Conservation (phyloP, 129 eudicot genomes). For the Calendula officinalis region DNA sequence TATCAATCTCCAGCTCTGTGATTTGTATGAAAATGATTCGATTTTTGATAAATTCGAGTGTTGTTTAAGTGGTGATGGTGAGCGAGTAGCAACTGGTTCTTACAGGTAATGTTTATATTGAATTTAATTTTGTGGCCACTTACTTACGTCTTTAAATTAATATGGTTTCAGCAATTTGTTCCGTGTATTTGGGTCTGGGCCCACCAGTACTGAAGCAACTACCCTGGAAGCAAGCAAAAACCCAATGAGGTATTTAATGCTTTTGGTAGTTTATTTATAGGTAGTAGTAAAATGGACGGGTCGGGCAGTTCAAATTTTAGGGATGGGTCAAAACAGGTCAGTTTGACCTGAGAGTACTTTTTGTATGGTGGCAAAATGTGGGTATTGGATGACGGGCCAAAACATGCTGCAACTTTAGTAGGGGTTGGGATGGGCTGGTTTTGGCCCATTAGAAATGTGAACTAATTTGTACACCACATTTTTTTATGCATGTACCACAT, state of each 20-base stretch:
- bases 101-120: constrained; percentile 55
- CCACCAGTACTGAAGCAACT: constrained; percentile 79
- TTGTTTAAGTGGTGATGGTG: constrained; percentile 97
- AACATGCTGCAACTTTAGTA: too few species aligned
- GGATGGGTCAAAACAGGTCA: background rate
- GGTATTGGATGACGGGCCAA: too few species aligned
- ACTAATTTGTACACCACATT: too few species aligned
- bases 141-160: background rate
- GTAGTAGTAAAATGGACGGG: background rate
- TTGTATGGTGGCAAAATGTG: constrained; percentile 5
- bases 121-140: background rate
- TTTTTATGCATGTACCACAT: too few species aligned
- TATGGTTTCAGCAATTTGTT: constrained; percentile 70
- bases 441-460: too few species aligned
- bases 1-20: constrained; percentile 70
- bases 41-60: constrained; percentile 97
- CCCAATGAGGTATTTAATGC: constrained; percentile 75
- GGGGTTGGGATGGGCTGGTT: too few species aligned
- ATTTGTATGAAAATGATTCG: constrained; percentile 93
- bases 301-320: background rate
- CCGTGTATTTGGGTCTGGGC: constrained; percentile 79
- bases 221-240: constrained; percentile 98
- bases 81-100: constrained; percentile 92
- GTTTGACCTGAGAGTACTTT: background rate
- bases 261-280: background rate